phyloP scores from a whole-genome alignment of 129 eudicot genomes.

The Arctium lappa region DNA sequence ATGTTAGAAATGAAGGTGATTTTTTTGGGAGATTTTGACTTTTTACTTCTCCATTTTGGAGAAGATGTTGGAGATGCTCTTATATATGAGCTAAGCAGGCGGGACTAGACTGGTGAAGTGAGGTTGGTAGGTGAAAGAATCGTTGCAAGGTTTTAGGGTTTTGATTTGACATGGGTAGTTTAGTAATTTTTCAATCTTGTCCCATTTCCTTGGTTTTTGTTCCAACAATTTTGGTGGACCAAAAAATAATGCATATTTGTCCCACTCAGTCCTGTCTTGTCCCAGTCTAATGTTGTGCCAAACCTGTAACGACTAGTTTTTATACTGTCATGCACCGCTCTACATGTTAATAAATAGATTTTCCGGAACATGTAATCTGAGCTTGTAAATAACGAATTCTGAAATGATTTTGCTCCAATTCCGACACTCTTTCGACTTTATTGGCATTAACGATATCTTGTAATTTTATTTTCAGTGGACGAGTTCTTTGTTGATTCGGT shows the following conservation, averaged over 20 bases:
- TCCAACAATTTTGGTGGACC: neutral
- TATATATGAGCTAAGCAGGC: too few species aligned
- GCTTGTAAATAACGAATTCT: neutral
- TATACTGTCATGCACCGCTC: neutral
- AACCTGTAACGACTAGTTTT: neutral
- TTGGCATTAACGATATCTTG: neutral
- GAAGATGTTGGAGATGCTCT: too few species aligned
- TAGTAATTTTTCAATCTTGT: neutral
- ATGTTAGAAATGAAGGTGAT: too few species aligned
- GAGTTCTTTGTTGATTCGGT: slow-evolving; percentile 72
- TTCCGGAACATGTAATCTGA: neutral
- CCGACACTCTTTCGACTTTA: neutral
- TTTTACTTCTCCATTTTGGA: too few species aligned
- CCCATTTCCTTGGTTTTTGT: neutral
- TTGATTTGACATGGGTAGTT: too few species aligned
- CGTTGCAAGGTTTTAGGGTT: too few species aligned
- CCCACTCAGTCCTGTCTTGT: neutral
- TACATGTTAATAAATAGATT: neutral
- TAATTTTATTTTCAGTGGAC: slow-evolving; percentile 47
- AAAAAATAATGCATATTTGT: neutral
- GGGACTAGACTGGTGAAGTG: too few species aligned
- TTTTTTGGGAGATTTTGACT: too few species aligned
- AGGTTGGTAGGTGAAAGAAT: too few species aligned
- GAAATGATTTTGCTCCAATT: neutral
- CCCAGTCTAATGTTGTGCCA: neutral